Percentiles rank a stretch among this genome's conserved stretches.
phyloP scores from a whole-genome alignment of 2,329 filamentous ascomycete genomes.

The Zymoseptoria tritici region DNA sequence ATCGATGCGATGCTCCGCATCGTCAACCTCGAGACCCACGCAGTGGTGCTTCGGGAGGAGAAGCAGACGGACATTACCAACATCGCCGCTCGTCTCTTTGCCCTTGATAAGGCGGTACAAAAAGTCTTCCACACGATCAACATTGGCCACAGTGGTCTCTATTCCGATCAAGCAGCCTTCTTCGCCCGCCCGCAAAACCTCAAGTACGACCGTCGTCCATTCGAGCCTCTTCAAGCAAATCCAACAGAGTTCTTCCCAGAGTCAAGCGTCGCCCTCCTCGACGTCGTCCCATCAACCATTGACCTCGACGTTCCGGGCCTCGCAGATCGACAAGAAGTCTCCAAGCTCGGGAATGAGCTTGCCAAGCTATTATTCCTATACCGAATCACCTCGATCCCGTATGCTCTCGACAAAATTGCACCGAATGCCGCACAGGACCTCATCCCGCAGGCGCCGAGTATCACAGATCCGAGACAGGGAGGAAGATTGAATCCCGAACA shows the following conservation, averaged over 20 bases:
- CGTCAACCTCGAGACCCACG: conserved; percentile 26
- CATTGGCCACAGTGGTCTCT: background rate
- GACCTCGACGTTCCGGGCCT: conserved; percentile 27
- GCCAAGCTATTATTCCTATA: conserved; percentile 40
- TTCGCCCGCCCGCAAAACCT: conserved; percentile 32
- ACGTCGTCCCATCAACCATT: conserved; percentile 53
- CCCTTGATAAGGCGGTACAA: background rate
- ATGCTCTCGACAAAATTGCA: conserved; percentile 47
- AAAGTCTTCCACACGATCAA: background rate
- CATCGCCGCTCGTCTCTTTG: conserved; percentile 7
- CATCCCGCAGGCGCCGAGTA: conserved; percentile 41
- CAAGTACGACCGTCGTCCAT: conserved; percentile 61
- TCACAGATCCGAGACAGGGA: conserved; percentile 43
- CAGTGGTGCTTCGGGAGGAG: conserved; percentile 16
- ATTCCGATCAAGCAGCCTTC: conserved; percentile 20
- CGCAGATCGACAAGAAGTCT: conserved; percentile 15
- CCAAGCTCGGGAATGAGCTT: conserved; percentile 35
- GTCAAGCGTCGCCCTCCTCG: conserved; percentile 52
- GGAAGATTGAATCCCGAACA: conserved; percentile 38
- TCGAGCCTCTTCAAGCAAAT: conserved; percentile 58
- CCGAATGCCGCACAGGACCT: conserved; percentile 54
- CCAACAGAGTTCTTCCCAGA: conserved; percentile 59
- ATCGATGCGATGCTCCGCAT: conserved; percentile 17
- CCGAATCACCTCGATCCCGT: conserved; percentile 32
- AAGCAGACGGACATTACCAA: conserved; percentile 4